Evolutionary conservation across 2,329 filamentous ascomycete species (phyloP), one percentile per base, ranked within the genome.

Genomic region (Neospermospora avenae): DNA sequence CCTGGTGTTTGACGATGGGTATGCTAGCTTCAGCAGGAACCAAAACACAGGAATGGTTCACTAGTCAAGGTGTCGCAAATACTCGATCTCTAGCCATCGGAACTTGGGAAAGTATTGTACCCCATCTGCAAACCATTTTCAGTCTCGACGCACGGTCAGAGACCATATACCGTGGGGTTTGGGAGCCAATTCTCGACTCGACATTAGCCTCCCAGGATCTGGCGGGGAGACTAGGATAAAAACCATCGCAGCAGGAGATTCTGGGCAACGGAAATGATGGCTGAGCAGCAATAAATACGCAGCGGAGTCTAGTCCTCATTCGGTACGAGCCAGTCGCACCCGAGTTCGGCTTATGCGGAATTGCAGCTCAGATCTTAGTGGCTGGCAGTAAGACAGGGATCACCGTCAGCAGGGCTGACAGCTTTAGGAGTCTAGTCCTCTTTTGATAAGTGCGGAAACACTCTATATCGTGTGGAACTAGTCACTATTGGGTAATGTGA

Each of bases 1-100:
- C 78, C 2, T 82, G 80, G 80, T 51, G 78, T n/a, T 46, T 76
- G 2, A 69, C 74, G 0, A 65, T 80, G 34, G 78, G 77, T 1
- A 70, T 80, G 66, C 71, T 72, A 2, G 73, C 75, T 2, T 70
- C 75, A 0, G 60, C 59, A 3, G 69, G 69, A 1, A 70, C 72
- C 16, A 18, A 57, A 2, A 60, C 74, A 6, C 57, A 70, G 16
- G 56, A 63, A 7, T 75, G 71, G 71, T 74, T 77, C 5, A 49
- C 34, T 1, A 63, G 68, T 1, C 62, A 64, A 51, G 71, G 74
- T 13, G 28, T 46, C 8, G 44, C 48, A 31, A 8, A 57, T 66
- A 8, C 39, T 25, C 11, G 51, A 42, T 24, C 41, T 16, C 42
- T 61, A 5, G 31, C 34, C 14, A 11, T 68, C 5, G 41, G 37